Evolutionary conservation across 306 rosid genomes (phyloP).

Genomic region (Amphicarpaea edgeworthii): DNA sequence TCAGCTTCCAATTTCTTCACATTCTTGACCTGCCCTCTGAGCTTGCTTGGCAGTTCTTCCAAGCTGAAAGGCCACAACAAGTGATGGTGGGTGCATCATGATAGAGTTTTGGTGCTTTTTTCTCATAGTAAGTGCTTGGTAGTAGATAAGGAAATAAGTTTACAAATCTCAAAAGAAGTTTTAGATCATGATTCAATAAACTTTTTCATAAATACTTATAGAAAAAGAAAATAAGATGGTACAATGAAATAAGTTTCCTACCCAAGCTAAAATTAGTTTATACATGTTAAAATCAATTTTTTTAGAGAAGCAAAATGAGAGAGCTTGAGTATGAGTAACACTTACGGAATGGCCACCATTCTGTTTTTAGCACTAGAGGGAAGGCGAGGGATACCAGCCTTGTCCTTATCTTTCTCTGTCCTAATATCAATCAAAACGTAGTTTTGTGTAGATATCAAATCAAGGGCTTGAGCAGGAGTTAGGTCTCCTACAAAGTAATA

Average conservation of each 20-base stretch:
- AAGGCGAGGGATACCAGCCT: conserved; percentile 89
- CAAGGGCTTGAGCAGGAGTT: conserved; percentile 92
- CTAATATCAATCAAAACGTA: conserved; percentile 76
- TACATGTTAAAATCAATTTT: background rate
- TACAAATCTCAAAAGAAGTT: background rate
- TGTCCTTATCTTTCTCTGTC: conserved; percentile 91
- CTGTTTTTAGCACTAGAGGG: conserved; percentile 83
- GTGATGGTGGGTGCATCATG: conserved; percentile 9
- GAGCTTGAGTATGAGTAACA: conserved; percentile 35
- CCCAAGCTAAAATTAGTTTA: background rate
- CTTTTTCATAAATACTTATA: background rate
- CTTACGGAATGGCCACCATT: conserved; percentile 88
- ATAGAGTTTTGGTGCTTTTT: background rate
- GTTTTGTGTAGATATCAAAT: conserved; percentile 69
- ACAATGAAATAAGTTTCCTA: background rate
- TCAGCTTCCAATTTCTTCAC: conserved; percentile 91
- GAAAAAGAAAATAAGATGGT: background rate
- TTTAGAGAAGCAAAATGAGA: background rate
- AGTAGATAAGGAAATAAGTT: conserved; percentile 4
- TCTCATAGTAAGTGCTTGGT: background rate
- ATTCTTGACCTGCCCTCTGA: conserved; percentile 76
- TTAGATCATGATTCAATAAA: background rate
- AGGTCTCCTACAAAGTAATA: conserved; percentile 69
- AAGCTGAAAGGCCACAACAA: conserved; percentile 57
- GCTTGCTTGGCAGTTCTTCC: conserved; percentile 89